phyloP scores from a whole-genome alignment of 2,329 filamentous ascomycete genomes.

The Exophiala alcalophila region DNA sequence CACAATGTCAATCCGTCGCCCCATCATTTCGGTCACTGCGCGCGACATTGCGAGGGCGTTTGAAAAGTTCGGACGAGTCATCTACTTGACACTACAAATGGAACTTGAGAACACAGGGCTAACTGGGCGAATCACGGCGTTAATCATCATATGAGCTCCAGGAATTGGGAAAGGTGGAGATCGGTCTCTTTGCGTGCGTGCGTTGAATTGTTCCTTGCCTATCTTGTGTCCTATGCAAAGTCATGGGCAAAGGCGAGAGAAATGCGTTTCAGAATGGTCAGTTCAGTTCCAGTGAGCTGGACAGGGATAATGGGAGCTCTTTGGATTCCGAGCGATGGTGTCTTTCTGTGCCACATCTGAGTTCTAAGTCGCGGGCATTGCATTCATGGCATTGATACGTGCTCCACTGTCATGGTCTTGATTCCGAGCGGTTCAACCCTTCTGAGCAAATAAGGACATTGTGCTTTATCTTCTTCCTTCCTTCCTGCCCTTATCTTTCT shows the following conservation, averaged over 20 bases:
- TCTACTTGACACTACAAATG: constrained; percentile 9
- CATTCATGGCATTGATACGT: too few relatives aligned
- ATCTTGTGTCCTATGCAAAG: too few relatives aligned
- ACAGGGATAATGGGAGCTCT: too few relatives aligned
- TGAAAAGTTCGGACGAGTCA: constrained; percentile 1
- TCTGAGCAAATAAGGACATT: too few relatives aligned
- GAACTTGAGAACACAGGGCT: not conserved
- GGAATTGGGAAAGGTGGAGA: constrained; percentile 1
- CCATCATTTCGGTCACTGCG: constrained; percentile 8
- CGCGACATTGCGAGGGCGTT: constrained; percentile 17
- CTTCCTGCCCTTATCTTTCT: too few relatives aligned
- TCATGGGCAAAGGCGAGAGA: too few relatives aligned
- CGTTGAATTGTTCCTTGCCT: constrained; percentile 10
- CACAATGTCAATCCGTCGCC: constrained; percentile 3
- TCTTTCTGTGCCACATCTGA: not conserved
- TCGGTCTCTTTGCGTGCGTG: constrained; percentile 6
- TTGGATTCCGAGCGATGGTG: constrained; percentile 10
- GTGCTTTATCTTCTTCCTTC: too few relatives aligned
- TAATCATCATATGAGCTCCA: not conserved
- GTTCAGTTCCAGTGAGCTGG: too few relatives aligned
- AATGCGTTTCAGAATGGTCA: too few relatives aligned
- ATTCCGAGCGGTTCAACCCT: too few relatives aligned
- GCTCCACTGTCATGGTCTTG: too few relatives aligned
- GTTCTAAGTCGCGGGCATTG: not conserved
- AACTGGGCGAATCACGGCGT: constrained; percentile 4